Evolutionary conservation across 805 yeast species (phyloP).

Genomic region (Candida methanosorbosa): DNA sequence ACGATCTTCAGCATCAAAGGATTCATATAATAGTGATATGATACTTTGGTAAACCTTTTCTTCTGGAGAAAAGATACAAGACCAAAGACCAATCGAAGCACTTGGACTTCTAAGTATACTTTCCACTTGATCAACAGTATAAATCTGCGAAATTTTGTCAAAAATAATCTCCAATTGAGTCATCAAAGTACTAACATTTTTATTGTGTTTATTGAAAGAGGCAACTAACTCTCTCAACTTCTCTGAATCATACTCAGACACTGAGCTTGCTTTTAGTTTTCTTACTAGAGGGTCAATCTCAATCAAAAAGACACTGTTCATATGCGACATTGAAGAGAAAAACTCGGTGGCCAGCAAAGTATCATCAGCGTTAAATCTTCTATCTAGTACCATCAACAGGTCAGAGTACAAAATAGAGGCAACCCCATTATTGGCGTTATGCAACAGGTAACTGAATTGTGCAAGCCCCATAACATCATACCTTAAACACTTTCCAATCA

Average conservation of each 20-base stretch:
- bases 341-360: conserved; percentile 7
- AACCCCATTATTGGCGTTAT: conserved; percentile 8
- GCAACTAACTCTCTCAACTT: conserved; percentile 13
- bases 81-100: conserved; percentile 60
- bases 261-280: conserved; percentile 4
- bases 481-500: conserved; percentile 11
- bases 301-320: conserved; percentile 11
- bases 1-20: conserved; percentile 74
- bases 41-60: conserved; percentile 56
- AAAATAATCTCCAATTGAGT: conserved; percentile 14
- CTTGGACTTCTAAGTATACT: conserved; percentile 30
- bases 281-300: conserved; percentile 15
- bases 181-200: conserved; percentile 9
- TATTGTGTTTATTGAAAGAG: conserved; percentile 20
- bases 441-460: conserved; percentile 12
- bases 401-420: conserved; percentile 13
- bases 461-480: conserved; percentile 18
- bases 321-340: conserved; percentile 8
- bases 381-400: conserved; percentile 16
- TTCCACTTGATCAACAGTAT: conserved; percentile 13
- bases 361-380: conserved; percentile 13
- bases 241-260: conserved; percentile 6
- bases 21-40: conserved; percentile 62
- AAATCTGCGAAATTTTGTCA: conserved; percentile 17
- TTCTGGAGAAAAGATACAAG: conserved; percentile 60